A percentile compares a stretch with the other conserved stretches of the same genome.
phyloP scores from a whole-genome alignment of 1,284 basidiomycete genomes.

The Leccinum pachyderme region DNA sequence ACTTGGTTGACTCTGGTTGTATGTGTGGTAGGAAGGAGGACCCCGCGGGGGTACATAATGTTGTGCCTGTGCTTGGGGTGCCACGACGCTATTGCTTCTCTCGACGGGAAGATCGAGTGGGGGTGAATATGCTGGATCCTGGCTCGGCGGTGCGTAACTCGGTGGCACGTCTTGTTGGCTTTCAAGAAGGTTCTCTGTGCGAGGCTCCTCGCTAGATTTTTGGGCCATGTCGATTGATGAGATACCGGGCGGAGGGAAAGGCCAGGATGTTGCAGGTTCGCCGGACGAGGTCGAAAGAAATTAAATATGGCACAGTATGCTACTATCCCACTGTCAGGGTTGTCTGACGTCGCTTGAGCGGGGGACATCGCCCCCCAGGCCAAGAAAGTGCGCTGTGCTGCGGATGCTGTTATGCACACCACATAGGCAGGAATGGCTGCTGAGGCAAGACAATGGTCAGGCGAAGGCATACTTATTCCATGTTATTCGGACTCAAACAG shows the following conservation, averaged over 20 bases:
- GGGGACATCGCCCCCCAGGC: no score
- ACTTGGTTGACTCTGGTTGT: conserved; percentile 6
- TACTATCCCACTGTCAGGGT: not conserved
- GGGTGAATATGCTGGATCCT: conserved; percentile 7
- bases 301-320: conserved; percentile 42
- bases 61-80: not conserved
- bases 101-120: conserved; percentile 18
- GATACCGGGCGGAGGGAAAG: not conserved
- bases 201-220: conserved; percentile 22
- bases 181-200: conserved; percentile 1
- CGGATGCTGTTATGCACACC: not conserved
- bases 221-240: conserved; percentile 15
- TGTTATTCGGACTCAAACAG: no score
- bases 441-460: not conserved
- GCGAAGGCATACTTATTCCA: no score
- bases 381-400: no score
- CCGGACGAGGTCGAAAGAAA: not conserved
- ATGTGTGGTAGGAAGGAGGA: conserved; percentile 22
- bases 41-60: conserved; percentile 10
- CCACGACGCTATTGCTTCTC: not conserved
- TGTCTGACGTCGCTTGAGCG: not conserved
- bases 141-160: conserved; percentile 1
- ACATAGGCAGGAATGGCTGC: not conserved
- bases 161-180: conserved; percentile 3
- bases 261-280: not conserved